Conservation (phyloP, 2,329 filamentous ascomycete species). For the Orbilia javanica region DNA sequence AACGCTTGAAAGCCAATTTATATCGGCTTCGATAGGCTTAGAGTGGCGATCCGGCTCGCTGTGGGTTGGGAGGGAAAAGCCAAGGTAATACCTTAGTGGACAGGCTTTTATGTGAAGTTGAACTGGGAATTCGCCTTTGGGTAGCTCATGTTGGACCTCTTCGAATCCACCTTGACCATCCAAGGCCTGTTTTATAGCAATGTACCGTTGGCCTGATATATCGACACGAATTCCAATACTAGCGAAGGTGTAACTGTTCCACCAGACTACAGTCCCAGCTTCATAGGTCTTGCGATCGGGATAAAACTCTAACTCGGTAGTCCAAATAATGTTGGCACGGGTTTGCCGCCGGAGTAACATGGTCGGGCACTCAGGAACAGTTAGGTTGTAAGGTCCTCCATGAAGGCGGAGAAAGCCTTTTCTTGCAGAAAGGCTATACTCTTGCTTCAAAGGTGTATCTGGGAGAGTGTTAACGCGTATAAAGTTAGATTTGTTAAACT, state of each 20-base stretch:
- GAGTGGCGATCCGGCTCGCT: background rate
- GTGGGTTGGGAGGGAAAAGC: slow-evolving; percentile 28
- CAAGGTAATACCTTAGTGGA: slow-evolving; percentile 45
- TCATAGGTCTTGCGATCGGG: slow-evolving; percentile 67
- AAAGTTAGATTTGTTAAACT: no score
- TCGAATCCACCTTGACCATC: slow-evolving; percentile 48
- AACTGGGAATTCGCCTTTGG: slow-evolving; percentile 13
- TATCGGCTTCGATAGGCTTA: slow-evolving; percentile 58
- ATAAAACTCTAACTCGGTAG: slow-evolving; percentile 67
- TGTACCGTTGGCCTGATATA: slow-evolving; percentile 46
- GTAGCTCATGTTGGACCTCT: slow-evolving; percentile 32
- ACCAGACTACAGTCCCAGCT: slow-evolving; percentile 71
- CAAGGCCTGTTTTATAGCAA: slow-evolving; percentile 60
- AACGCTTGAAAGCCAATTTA: slow-evolving; percentile 50
- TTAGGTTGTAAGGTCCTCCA: slow-evolving; percentile 70
- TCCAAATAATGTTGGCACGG: slow-evolving; percentile 51
- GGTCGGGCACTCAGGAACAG: slow-evolving; percentile 69
- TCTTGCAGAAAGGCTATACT: slow-evolving; percentile 68
- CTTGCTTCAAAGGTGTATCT: slow-evolving; percentile 69
- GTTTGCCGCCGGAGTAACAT: slow-evolving; percentile 71
- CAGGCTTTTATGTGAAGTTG: slow-evolving; percentile 53
- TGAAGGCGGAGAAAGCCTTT: slow-evolving; percentile 68
- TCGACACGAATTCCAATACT: slow-evolving; percentile 65
- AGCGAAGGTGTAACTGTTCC: slow-evolving; percentile 69
- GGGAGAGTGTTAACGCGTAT: background rate